phyloP scores from a whole-genome alignment of 176 grass and related monocot species.

The Puccinellia tenuiflora region DNA sequence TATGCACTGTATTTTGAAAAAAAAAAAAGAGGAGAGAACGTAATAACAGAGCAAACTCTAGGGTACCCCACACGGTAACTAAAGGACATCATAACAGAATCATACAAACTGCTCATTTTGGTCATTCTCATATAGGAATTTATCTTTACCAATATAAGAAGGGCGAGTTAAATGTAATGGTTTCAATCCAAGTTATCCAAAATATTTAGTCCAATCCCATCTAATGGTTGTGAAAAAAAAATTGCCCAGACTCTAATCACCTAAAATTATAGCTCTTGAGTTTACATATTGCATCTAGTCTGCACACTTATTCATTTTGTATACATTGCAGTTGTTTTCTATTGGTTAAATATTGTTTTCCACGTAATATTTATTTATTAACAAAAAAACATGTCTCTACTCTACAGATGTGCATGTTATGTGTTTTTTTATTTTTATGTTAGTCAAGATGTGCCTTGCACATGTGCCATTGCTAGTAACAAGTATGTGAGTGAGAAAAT shows the following conservation, averaged over 20 bases:
- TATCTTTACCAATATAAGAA: not conserved
- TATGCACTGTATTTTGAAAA: not conserved
- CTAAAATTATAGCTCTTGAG: not conserved
- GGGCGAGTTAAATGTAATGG: not conserved
- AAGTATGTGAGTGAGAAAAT: conserved; percentile 6
- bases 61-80: not conserved
- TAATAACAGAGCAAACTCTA: conserved; percentile 13
- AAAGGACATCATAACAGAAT: not conserved
- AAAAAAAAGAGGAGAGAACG: not conserved
- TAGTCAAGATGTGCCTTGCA: not conserved
- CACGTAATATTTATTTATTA: not conserved
- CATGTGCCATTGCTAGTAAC: not conserved
- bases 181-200: not conserved
- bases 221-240: not conserved
- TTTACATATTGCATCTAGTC: not conserved
- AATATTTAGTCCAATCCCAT: not conserved
- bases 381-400: not conserved
- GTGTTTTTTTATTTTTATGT: not conserved
- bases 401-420: not conserved
- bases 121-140: not conserved
- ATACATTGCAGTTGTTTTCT: not conserved
- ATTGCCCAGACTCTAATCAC: not conserved
- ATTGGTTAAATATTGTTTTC: not conserved
- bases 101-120: not conserved
- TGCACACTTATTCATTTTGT: not conserved